Evolutionary conservation across 164 flowering plant species (phyloP).

Genomic region (Vitis cinerea): DNA sequence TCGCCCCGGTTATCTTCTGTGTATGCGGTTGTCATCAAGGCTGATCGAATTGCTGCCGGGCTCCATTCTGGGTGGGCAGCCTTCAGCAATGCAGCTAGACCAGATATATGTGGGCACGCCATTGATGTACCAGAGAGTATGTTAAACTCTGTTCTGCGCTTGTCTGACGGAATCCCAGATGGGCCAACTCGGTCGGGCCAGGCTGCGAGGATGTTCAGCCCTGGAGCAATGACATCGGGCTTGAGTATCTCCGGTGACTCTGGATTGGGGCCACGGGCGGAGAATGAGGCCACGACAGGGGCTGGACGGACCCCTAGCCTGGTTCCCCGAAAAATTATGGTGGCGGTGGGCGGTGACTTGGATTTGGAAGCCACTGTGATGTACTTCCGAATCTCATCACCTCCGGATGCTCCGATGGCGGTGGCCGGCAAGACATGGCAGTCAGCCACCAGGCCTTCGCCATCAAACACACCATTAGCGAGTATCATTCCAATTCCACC

Average conservation of each 20-base stretch:
- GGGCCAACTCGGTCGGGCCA: conserved; percentile 90
- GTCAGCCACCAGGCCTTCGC: conserved; percentile 92
- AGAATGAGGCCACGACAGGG: conserved; percentile 87
- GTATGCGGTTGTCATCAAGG: conserved; percentile 90
- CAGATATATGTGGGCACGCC: conserved; percentile 98
- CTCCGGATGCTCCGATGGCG: conserved; percentile 63
- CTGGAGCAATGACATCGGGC: conserved; percentile 95
- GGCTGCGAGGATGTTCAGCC: conserved; percentile 90
- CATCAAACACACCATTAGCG: conserved; percentile 88
- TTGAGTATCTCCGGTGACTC: conserved; percentile 79
- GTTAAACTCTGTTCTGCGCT: conserved; percentile 71
- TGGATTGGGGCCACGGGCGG: conserved; percentile 91
- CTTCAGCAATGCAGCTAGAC: conserved; percentile 84
- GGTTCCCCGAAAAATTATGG: conserved; percentile 73
- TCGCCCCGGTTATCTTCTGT: conserved; percentile 54
- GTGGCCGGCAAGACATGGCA: conserved; percentile 91
- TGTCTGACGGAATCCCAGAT: conserved; percentile 61
- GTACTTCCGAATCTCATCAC: conserved; percentile 70
- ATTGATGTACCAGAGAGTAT: conserved; percentile 93
- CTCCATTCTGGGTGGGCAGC: conserved; percentile 94
- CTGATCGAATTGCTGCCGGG: conserved; percentile 87
- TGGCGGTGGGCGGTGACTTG: conserved; percentile 48
- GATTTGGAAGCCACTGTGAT: conserved; percentile 29
- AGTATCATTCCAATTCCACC: conserved; percentile 91
- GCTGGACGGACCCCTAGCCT: conserved; percentile 74